Percentiles rank a stretch among this genome's conserved stretches.
phyloP scores from a whole-genome alignment of 805 yeast species.

The Wickerhamiella occidentalis region DNA sequence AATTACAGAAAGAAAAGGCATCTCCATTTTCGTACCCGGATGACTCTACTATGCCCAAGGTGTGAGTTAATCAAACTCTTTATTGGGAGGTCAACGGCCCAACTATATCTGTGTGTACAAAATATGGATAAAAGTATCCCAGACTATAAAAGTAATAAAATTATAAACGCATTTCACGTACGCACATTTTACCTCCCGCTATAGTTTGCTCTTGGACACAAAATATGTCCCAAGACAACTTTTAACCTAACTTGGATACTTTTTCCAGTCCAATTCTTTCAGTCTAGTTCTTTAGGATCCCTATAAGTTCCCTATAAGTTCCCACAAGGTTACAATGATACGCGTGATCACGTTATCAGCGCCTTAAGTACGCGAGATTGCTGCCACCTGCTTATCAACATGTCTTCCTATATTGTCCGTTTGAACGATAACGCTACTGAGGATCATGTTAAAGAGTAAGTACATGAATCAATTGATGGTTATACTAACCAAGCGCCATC shows the following conservation, averaged over 20 bases:
- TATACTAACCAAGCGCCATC: constrained; percentile 10
- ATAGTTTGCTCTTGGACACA: too few relatives aligned
- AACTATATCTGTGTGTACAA: too few relatives aligned
- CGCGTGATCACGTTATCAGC: neutral
- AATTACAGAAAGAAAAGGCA: constrained; percentile 12
- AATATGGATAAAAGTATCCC: too few relatives aligned
- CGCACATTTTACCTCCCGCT: too few relatives aligned
- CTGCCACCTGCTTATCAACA: constrained; percentile 2
- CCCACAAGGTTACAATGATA: too few relatives aligned
- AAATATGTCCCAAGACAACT: too few relatives aligned
- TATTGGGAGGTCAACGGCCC: too few relatives aligned
- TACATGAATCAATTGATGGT: neutral
- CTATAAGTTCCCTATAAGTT: too few relatives aligned
- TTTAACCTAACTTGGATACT: too few relatives aligned
- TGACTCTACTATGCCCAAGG: neutral
- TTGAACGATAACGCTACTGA: constrained; percentile 20
- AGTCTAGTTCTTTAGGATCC: too few relatives aligned
- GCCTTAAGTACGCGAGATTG: neutral
- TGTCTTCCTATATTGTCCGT: constrained; percentile 15
- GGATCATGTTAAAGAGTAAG: constrained; percentile 18
- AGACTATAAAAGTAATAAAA: neutral
- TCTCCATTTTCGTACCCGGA: neutral
- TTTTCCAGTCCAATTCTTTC: too few relatives aligned
- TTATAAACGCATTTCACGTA: neutral
- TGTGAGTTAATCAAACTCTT: too few relatives aligned